Percentiles rank a stretch among this genome's conserved stretches.
phyloP scores from a whole-genome alignment of 2,329 filamentous ascomycete genomes.

The Colletotrichum karsti region DNA sequence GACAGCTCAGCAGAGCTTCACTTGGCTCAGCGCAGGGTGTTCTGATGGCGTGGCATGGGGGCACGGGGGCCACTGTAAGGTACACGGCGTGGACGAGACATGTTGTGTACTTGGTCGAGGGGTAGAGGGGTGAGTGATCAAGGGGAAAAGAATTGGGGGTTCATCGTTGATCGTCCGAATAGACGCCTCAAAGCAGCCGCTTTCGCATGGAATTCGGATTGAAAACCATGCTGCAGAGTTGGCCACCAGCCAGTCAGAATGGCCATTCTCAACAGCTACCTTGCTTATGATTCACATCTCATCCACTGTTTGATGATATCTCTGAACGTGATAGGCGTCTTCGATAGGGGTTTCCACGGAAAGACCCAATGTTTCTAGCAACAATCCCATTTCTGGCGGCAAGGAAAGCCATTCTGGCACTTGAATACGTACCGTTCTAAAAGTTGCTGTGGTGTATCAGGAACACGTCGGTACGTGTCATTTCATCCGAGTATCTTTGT shows the following conservation, averaged over 20 bases:
- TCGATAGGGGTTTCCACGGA: constrained; percentile 12
- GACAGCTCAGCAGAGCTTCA: constrained; percentile 16
- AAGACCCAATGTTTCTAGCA: constrained; percentile 2
- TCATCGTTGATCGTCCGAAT: not conserved
- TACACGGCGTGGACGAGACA: no score
- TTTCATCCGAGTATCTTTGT: no score
- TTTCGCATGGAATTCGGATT: no score
- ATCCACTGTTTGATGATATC: not conserved
- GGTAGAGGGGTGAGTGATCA: not conserved
- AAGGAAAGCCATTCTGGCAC: not conserved
- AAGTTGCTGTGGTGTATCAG: no score
- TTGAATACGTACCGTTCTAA: not conserved
- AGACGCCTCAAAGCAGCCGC: no score
- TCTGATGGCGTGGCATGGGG: not conserved
- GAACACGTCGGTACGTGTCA: no score
- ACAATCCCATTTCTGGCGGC: not conserved
- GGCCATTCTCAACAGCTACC: not conserved
- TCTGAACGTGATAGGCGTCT: not conserved
- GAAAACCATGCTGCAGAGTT: no score
- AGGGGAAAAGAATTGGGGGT: not conserved
- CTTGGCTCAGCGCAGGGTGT: not conserved
- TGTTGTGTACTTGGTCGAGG: no score
- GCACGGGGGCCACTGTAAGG: no score
- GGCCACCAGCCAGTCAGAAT: no score
- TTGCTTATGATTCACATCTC: not conserved